These are phyloP conservation scores for Phytophthora crassamura DNA, from an alignment of 352 stramenopile species.

Conservation along the genomic window DNA sequence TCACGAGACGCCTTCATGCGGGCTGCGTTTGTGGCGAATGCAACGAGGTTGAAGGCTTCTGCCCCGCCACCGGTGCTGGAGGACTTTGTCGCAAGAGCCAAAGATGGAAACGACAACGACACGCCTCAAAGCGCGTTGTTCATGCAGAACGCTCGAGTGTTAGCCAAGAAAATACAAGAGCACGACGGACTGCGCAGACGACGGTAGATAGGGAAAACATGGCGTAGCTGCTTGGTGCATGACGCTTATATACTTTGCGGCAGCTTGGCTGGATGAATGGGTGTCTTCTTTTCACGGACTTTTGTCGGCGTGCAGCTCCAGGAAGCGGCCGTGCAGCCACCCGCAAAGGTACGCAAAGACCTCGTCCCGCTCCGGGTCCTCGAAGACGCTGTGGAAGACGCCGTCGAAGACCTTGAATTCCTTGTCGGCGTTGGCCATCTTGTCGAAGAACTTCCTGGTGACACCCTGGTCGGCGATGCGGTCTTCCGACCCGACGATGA, in stretches of 20 bases:
- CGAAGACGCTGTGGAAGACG: slow-evolving; percentile 58
- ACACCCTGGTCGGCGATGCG: slow-evolving; percentile 41
- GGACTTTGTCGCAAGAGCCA: slow-evolving; percentile 15
- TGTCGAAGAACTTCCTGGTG: slow-evolving; percentile 42
- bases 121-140: slow-evolving; percentile 7
- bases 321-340: slow-evolving; percentile 35
- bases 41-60: slow-evolving; percentile 3
- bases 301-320: slow-evolving; percentile 7
- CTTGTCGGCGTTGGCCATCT: slow-evolving; percentile 50
- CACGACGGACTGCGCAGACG: slow-evolving; percentile 17
- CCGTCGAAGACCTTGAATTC: slow-evolving; percentile 57
- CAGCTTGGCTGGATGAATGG: background rate
- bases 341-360: slow-evolving; percentile 22
- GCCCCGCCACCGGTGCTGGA: slow-evolving; percentile 9
- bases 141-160: slow-evolving; percentile 13
- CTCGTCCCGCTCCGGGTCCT: slow-evolving; percentile 50
- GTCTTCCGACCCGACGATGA: slow-evolving; percentile 54
- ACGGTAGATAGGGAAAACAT: slow-evolving; percentile 16
- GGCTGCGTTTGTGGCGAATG: slow-evolving; percentile 18
- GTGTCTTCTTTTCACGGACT: background rate
- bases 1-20: slow-evolving; percentile 5
- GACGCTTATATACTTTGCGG: slow-evolving; percentile 16
- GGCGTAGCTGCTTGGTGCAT: slow-evolving; percentile 4
- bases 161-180: slow-evolving; percentile 17
- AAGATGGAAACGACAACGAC: background rate